Percentiles rank a stretch among this genome's conserved stretches.
Evolutionary conservation across 352 stramenopile species (phyloP).

Genomic region (Phytopythium kandeliae): DNA sequence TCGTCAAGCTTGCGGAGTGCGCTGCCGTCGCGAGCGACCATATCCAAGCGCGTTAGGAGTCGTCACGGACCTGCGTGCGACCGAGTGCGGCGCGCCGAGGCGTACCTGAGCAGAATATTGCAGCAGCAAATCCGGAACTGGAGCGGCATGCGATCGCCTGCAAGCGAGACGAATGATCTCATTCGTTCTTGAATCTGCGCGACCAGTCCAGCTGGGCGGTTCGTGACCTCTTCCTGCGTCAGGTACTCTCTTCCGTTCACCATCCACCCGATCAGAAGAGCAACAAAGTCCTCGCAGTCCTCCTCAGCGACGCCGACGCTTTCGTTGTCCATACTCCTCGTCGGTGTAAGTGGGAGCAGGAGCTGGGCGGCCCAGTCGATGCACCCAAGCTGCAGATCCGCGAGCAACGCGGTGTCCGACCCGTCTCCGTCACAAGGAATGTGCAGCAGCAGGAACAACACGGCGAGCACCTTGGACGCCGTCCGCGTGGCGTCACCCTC

Average conservation of each 20-base stretch:
- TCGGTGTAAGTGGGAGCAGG: background rate
- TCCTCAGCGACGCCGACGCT: background rate
- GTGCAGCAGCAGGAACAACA: conserved; percentile 47
- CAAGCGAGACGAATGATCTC: background rate
- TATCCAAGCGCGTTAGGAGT: background rate
- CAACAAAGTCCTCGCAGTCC: background rate
- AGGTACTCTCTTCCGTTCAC: conserved; percentile 5
- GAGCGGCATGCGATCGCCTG: conserved; percentile 10
- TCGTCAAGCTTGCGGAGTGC: conserved; percentile 13
- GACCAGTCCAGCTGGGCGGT: background rate
- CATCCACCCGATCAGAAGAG: conserved; percentile 1
- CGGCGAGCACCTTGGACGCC: conserved; percentile 15
- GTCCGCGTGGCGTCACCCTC: conserved; percentile 9
- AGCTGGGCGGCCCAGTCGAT: conserved; percentile 52
- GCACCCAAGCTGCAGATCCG: conserved; percentile 59
- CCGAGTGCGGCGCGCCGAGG: too few species aligned
- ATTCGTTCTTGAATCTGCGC: background rate
- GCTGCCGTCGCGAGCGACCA: background rate
- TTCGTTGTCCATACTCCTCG: background rate
- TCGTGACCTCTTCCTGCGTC: background rate
- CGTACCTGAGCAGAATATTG: conserved; percentile 60
- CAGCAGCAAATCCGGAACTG: conserved; percentile 62
- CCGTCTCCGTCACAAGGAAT: conserved; percentile 23
- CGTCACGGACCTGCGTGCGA: too few species aligned
- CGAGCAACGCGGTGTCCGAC: conserved; percentile 24